phyloP scores from a whole-genome alignment of 768 basidiomycete genomes.

The Agaricus sinodeliciosus region DNA sequence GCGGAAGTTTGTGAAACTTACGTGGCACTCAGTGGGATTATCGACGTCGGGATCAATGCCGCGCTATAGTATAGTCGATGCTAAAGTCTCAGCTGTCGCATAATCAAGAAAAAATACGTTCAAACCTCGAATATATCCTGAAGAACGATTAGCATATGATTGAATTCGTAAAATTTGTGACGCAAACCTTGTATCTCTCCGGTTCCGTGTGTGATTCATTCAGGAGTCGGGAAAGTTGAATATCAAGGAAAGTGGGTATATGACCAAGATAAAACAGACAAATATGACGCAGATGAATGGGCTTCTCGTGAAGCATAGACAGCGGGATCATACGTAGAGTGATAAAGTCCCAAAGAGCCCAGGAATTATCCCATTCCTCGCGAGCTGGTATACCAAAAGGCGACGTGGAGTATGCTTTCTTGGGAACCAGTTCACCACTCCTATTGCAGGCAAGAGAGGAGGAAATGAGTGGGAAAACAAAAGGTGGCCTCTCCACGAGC shows the following conservation, averaged over 20 bases:
- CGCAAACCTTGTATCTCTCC: slow-evolving; percentile 59
- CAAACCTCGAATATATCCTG: slow-evolving; percentile 68
- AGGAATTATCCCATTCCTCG: slow-evolving; percentile 76
- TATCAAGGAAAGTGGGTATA: slow-evolving; percentile 89
- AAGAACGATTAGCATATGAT: slow-evolving; percentile 3
- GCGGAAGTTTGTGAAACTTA: slow-evolving; percentile 26
- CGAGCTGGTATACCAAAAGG: slow-evolving; percentile 67
- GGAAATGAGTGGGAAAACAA: slow-evolving; percentile 62
- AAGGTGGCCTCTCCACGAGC: slow-evolving; percentile 83
- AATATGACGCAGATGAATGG: slow-evolving; percentile 91
- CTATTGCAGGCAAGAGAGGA: slow-evolving; percentile 25
- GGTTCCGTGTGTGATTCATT: slow-evolving; percentile 81
- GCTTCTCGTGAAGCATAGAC: slow-evolving; percentile 82
- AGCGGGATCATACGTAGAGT: slow-evolving; percentile 82
- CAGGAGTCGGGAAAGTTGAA: slow-evolving; percentile 73
- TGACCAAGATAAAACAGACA: slow-evolving; percentile 97
- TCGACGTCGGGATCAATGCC: slow-evolving; percentile 96
- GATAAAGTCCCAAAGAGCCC: slow-evolving; percentile 86
- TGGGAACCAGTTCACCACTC: slow-evolving; percentile 3
- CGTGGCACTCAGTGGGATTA: slow-evolving; percentile 81
- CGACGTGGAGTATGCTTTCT: slow-evolving; percentile 15
- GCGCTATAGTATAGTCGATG: slow-evolving; percentile 46
- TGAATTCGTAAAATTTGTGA: slow-evolving; percentile 10
- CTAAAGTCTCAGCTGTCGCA: background rate
- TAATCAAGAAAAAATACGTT: background rate